phyloP scores from a whole-genome alignment of 176 grass and related monocot species.

The Leersia perrieri region DNA sequence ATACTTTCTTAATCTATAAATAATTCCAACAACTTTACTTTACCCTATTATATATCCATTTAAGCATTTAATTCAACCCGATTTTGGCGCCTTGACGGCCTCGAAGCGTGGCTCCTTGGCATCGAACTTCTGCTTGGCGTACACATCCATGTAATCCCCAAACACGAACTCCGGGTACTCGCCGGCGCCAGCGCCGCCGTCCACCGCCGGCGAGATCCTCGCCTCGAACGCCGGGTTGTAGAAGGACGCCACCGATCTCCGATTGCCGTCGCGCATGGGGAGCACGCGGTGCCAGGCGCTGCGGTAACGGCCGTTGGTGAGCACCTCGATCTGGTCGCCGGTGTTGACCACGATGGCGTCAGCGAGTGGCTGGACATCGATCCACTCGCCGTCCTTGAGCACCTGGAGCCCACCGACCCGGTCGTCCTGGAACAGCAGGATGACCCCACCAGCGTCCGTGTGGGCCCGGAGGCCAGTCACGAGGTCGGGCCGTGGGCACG shows the following conservation, averaged over 20 bases:
- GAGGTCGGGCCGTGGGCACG: constrained; percentile 67
- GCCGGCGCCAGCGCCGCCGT: not conserved
- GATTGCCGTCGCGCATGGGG: constrained; percentile 53
- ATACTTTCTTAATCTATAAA: not conserved
- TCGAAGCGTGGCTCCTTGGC: constrained; percentile 55
- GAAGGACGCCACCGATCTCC: constrained; percentile 66
- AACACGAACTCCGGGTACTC: constrained; percentile 50
- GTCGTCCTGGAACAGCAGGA: constrained; percentile 75
- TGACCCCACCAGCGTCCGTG: constrained; percentile 67
- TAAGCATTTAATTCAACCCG: constrained; percentile 3
- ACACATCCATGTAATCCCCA: constrained; percentile 62
- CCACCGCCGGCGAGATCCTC: constrained; percentile 32
- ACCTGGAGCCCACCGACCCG: constrained; percentile 56
- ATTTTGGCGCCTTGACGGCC: constrained; percentile 29
- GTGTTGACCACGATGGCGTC: constrained; percentile 68
- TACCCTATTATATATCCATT: not conserved
- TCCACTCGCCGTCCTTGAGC: constrained; percentile 56
- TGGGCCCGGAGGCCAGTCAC: constrained; percentile 57
- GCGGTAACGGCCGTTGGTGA: constrained; percentile 59
- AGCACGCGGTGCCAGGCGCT: constrained; percentile 73
- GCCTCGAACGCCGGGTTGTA: constrained; percentile 53
- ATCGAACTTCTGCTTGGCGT: constrained; percentile 53
- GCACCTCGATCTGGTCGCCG: constrained; percentile 73
- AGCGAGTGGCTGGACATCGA: constrained; percentile 56
- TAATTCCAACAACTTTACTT: not conserved